Percentiles rank a stretch among this genome's conserved stretches.
These are phyloP conservation scores for Podospora comata DNA, from an alignment of 495 filamentous ascomycete genomes.

Conservation along the genomic window DNA sequence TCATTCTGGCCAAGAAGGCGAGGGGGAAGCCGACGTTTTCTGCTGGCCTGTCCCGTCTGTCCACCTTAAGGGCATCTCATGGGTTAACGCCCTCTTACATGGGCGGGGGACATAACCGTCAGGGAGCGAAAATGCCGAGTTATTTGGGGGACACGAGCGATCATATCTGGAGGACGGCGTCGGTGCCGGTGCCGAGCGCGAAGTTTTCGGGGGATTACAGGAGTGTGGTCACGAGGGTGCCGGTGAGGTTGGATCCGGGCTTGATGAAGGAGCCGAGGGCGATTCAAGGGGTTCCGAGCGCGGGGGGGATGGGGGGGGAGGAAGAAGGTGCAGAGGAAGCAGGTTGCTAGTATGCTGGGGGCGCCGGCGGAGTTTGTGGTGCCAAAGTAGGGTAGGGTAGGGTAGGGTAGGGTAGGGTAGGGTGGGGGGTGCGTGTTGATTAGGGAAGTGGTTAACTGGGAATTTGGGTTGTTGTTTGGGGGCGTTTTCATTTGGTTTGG, in stretches of 20 bases:
- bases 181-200: conserved; percentile 69
- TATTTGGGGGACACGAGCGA: conserved; percentile 85
- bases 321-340: conserved; percentile 61
- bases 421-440: background rate
- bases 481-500: conserved; percentile 4
- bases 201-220: conserved; percentile 68
- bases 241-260: conserved; percentile 76
- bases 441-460: background rate
- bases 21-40: conserved; percentile 60
- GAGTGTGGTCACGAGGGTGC: conserved; percentile 55
- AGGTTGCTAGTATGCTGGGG: conserved; percentile 66
- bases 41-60: conserved; percentile 52
- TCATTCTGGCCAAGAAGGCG: conserved; percentile 91
- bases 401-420: too few relatives aligned
- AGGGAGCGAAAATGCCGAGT: conserved; percentile 48
- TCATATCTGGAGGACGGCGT: conserved; percentile 88
- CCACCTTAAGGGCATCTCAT: conserved; percentile 46
- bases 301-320: conserved; percentile 57
- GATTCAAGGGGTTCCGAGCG: conserved; percentile 66
- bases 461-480: conserved; percentile 1
- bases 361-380: conserved; percentile 26
- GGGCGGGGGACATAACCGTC: conserved; percentile 30
- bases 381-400: conserved; percentile 3
- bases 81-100: conserved; percentile 38
- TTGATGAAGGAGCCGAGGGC: conserved; percentile 86